phyloP scores from a whole-genome alignment of 176 grass and related monocot species.

The Cenchrus americanus region DNA sequence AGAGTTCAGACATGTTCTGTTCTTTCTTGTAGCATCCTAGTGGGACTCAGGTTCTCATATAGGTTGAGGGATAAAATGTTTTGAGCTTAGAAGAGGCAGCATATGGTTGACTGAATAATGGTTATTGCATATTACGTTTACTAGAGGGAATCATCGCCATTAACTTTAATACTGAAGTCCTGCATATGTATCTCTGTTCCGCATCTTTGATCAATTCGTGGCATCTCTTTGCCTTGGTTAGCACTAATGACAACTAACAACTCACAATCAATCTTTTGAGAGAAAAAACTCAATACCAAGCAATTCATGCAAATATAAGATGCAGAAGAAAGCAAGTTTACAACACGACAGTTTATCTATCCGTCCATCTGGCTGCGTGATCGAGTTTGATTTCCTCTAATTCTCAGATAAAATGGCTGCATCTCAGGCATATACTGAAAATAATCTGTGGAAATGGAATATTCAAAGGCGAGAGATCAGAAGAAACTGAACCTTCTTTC shows the following conservation, averaged over 20 bases:
- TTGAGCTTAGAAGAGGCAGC: background rate
- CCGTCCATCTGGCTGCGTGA: background rate
- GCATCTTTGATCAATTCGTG: no score
- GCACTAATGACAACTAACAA: background rate
- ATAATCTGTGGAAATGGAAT: background rate
- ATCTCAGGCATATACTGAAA: background rate
- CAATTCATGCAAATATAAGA: constrained; percentile 37
- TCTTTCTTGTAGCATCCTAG: constrained; percentile 3
- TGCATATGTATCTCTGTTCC: background rate
- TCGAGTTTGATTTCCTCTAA: constrained; percentile 46
- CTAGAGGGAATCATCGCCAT: background rate
- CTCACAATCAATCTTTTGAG: no score
- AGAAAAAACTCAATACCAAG: background rate
- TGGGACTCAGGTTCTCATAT: background rate
- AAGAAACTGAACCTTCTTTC: constrained; percentile 53
- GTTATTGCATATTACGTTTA: background rate
- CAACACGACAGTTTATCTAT: background rate
- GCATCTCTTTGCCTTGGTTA: background rate
- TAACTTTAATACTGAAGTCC: background rate
- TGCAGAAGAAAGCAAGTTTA: constrained; percentile 56
- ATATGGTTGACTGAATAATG: background rate
- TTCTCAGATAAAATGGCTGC: constrained; percentile 43
- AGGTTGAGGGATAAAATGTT: no score
- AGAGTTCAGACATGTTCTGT: background rate
- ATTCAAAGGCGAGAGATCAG: constrained; percentile 35